A percentile compares a stretch with the other conserved stretches of the same genome.
phyloP scores from a whole-genome alignment of 2,329 filamentous ascomycete genomes.

The Xylariaceae sp. region DNA sequence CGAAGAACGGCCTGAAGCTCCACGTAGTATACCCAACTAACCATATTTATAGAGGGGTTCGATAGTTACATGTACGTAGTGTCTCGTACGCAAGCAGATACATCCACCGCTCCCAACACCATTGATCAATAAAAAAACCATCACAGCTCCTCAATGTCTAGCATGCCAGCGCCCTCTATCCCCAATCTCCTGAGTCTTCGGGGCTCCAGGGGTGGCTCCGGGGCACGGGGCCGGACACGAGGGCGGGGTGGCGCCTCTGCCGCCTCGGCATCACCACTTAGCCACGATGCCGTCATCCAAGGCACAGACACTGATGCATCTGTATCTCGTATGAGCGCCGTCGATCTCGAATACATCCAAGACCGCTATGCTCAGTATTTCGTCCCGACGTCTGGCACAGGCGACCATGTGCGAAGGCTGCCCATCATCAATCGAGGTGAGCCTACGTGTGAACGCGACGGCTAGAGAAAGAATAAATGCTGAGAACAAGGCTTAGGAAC shows the following conservation, averaged over 20 bases:
- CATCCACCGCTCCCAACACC: not conserved
- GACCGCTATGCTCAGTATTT: constrained; percentile 76
- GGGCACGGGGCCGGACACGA: constrained; percentile 35
- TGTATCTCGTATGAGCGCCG: constrained; percentile 82
- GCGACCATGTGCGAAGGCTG: constrained; percentile 59
- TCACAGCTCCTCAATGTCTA: constrained; percentile 8
- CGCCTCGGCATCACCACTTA: constrained; percentile 22
- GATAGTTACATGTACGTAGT: no score
- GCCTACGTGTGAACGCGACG: constrained; percentile 15
- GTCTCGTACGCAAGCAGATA: no score
- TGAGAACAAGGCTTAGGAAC: constrained; percentile 57
- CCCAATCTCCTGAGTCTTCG: constrained; percentile 68
- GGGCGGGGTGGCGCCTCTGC: constrained; percentile 22
- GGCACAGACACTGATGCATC: constrained; percentile 90
- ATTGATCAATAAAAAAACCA: not conserved
- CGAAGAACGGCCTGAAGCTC: no score
- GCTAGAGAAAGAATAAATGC: constrained; percentile 18
- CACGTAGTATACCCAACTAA: no score
- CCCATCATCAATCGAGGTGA: constrained; percentile 93
- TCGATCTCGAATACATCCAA: constrained; percentile 76
- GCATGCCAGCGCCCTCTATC: constrained; percentile 70
- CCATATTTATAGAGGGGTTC: no score
- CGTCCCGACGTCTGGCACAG: constrained; percentile 42
- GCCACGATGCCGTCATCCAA: constrained; percentile 74
- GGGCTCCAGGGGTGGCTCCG: constrained; percentile 39